Conservation (phyloP, 2,329 filamentous ascomycete genomes). For the Ophiostoma sp. region DNA sequence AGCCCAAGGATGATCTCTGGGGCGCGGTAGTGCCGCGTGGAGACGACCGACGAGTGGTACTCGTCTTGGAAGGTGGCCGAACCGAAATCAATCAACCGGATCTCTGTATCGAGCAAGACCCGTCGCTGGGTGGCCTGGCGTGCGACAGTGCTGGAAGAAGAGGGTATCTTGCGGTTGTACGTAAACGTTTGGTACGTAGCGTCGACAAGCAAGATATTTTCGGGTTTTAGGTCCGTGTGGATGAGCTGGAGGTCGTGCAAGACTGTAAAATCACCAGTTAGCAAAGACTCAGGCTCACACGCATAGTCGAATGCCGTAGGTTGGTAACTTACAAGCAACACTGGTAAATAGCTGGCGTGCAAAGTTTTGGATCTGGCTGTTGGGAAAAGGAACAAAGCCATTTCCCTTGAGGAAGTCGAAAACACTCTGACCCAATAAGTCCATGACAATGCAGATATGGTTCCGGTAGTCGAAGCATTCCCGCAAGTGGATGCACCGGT, state of each 20-base stretch:
- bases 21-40: constrained; percentile 63
- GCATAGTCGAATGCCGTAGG: neutral
- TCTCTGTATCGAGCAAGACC: constrained; percentile 63
- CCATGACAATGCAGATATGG: constrained; percentile 84
- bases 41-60: constrained; percentile 66
- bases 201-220: constrained; percentile 63
- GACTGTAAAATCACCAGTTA: constrained; percentile 47
- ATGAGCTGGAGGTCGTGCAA: constrained; percentile 96
- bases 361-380: constrained; percentile 97
- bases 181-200: constrained; percentile 64
- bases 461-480: constrained; percentile 97
- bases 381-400: constrained; percentile 91
- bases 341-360: constrained; percentile 95
- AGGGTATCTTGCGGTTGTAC: constrained; percentile 64
- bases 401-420: constrained; percentile 98
- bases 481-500: constrained; percentile 91
- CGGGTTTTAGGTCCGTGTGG: constrained; percentile 73
- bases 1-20: constrained; percentile 66
- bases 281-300: neutral
- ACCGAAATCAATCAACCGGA: constrained; percentile 65
- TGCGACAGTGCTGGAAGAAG: constrained; percentile 55
- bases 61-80: constrained; percentile 69
- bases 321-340: constrained; percentile 77
- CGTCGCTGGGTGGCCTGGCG: constrained; percentile 58
- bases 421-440: constrained; percentile 83